Conservation (phyloP, 805 yeast species). For the Lachancea mirantina region DNA sequence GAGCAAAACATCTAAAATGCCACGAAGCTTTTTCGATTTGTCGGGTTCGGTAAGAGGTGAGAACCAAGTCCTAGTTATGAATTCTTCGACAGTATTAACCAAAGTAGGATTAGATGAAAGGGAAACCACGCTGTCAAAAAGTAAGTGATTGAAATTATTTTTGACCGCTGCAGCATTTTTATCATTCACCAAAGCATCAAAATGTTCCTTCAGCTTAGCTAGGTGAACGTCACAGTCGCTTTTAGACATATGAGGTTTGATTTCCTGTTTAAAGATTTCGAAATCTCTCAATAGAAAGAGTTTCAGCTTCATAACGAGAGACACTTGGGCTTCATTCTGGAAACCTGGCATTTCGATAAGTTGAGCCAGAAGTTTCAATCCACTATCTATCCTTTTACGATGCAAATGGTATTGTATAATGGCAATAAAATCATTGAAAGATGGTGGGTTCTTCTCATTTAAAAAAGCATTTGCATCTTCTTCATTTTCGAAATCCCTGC, state of each 20-base stretch:
- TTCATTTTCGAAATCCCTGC: slow-evolving; percentile 23
- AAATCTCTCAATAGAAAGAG: slow-evolving; percentile 20
- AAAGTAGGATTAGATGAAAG: slow-evolving; percentile 16
- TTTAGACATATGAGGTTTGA: slow-evolving; percentile 10
- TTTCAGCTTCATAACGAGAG: slow-evolving; percentile 20
- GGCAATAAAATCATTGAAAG: slow-evolving; percentile 21
- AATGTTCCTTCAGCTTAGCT: slow-evolving; percentile 10
- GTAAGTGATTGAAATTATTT: slow-evolving; percentile 16
- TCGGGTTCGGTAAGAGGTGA: slow-evolving; percentile 8
- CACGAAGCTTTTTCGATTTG: slow-evolving; percentile 20
- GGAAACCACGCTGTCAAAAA: slow-evolving; percentile 14
- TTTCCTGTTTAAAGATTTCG: slow-evolving; percentile 15
- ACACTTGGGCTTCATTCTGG: slow-evolving; percentile 12
- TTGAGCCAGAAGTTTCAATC: slow-evolving; percentile 20
- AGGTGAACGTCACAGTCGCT: slow-evolving; percentile 8
- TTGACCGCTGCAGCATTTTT: slow-evolving; percentile 15
- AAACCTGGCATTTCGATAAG: slow-evolving; percentile 18
- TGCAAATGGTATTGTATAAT: slow-evolving; percentile 23
- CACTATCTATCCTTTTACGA: slow-evolving; percentile 11
- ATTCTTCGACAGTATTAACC: slow-evolving; percentile 13
- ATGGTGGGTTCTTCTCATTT: slow-evolving; percentile 23
- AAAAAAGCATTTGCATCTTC: slow-evolving; percentile 27
- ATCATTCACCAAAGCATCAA: slow-evolving; percentile 14
- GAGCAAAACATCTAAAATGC: slow-evolving; percentile 24
- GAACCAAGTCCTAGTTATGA: slow-evolving; percentile 7